Conservation (phyloP, 1,284 basidiomycete species). For the Fomitopsis pinicola region DNA sequence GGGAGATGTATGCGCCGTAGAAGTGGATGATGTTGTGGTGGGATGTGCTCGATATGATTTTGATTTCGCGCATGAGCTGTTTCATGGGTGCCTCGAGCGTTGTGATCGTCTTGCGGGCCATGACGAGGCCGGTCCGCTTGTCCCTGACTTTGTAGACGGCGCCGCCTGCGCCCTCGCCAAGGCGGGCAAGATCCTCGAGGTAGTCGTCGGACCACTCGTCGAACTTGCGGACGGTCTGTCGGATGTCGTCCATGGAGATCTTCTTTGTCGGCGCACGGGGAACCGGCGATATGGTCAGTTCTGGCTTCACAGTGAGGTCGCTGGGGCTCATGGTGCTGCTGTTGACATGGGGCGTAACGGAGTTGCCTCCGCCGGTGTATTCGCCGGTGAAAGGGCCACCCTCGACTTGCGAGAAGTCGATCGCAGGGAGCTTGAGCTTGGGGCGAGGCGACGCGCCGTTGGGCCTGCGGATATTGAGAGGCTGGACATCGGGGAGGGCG, state of each 20-base stretch:
- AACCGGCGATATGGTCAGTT: conserved; percentile 25
- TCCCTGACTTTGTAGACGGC: conserved; percentile 91
- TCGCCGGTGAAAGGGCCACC: conserved; percentile 25
- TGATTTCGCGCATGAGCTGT: conserved; percentile 90
- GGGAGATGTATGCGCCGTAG: conserved; percentile 93
- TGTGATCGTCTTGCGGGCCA: conserved; percentile 96
- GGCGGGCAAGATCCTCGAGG: conserved; percentile 66
- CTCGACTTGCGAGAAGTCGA: conserved; percentile 24
- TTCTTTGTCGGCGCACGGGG: conserved; percentile 17
- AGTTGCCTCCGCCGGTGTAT: conserved; percentile 23
- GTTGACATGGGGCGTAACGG: conserved; percentile 26
- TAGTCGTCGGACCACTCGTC: conserved; percentile 63
- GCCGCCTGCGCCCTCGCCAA: conserved; percentile 96
- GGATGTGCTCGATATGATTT: conserved; percentile 81
- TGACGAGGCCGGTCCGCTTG: conserved; percentile 68
- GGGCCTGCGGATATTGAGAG: conserved; percentile 39
- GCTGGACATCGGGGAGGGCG: conserved; percentile 30
- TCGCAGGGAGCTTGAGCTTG: conserved; percentile 25
- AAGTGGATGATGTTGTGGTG: conserved; percentile 91
- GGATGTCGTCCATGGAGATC: conserved; percentile 29
- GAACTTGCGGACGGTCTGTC: conserved; percentile 31
- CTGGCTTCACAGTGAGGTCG: conserved; percentile 53
- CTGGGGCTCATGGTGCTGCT: conserved; percentile 36
- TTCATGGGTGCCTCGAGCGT: conserved; percentile 91
- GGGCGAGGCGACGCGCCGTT: conserved; percentile 20